phyloP scores from a whole-genome alignment of 176 grass and related monocot genomes.

The Oryza officinalis region DNA sequence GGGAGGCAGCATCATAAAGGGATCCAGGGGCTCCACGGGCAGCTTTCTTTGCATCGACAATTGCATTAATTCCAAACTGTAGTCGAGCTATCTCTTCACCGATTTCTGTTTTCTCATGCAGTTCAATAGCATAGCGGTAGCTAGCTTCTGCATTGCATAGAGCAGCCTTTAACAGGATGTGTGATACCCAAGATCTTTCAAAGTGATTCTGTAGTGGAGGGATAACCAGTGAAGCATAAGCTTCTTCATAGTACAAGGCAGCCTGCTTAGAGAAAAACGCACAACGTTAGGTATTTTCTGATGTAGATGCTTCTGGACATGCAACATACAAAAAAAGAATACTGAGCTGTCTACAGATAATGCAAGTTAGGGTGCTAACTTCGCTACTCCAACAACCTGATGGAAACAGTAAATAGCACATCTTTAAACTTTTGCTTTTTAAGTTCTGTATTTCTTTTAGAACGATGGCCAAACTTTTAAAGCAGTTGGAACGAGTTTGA shows the following conservation, averaged over 20 bases:
- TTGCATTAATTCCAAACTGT: slow-evolving; percentile 43
- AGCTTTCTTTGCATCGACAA: slow-evolving; percentile 55
- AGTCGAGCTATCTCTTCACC: slow-evolving; percentile 70
- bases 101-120: slow-evolving; percentile 74
- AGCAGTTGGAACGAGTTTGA: not conserved
- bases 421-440: not conserved
- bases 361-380: not conserved
- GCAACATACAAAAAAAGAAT: not conserved
- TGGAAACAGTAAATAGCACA: not conserved
- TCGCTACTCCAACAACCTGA: not conserved
- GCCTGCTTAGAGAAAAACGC: slow-evolving; percentile 48
- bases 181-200: slow-evolving; percentile 70
- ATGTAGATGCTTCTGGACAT: not conserved
- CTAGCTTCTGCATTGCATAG: slow-evolving; percentile 66
- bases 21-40: slow-evolving; percentile 47
- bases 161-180: slow-evolving; percentile 72
- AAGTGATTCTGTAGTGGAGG: slow-evolving; percentile 66
- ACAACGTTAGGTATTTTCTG: not conserved
- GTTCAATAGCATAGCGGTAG: slow-evolving; percentile 46
- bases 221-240: slow-evolving; percentile 48
- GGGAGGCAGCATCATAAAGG: slow-evolving; percentile 53
- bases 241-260: slow-evolving; percentile 75
- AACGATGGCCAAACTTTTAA: not conserved
- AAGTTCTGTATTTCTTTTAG: not conserved
- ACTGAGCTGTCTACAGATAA: not conserved